Conservation (phyloP, 202 grass and related monocot species). For the Eragrostis tef region DNA sequence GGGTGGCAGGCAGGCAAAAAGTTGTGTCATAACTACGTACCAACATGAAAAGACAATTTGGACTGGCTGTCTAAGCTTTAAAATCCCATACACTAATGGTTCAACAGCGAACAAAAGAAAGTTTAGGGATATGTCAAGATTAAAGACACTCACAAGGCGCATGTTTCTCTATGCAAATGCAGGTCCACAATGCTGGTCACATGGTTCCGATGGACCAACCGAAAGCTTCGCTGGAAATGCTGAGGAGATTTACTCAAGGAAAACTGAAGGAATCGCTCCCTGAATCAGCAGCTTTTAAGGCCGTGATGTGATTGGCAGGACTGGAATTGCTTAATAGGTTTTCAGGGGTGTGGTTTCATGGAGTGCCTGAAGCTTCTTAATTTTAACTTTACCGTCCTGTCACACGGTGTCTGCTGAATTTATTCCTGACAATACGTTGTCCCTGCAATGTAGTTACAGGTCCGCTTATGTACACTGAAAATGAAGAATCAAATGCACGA, state of each 20-base stretch:
- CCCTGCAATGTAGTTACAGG: conserved; percentile 31
- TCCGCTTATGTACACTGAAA: conserved; percentile 14
- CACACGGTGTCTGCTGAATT: conserved; percentile 7
- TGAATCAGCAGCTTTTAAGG: not conserved
- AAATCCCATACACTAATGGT: not conserved
- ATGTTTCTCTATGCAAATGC: conserved; percentile 30
- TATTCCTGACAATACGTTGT: conserved; percentile 32
- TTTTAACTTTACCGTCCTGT: not conserved
- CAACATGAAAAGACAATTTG: conserved; percentile 3
- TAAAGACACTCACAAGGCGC: conserved; percentile 11
- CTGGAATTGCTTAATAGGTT: not conserved
- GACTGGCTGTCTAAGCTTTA: conserved; percentile 22
- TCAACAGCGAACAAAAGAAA: not conserved
- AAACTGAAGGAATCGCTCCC: conserved; percentile 54
- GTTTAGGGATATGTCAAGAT: not conserved
- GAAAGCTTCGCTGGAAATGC: conserved; percentile 81
- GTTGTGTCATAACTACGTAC: not conserved
- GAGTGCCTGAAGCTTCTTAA: conserved; percentile 7
- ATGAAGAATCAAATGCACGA: conserved; percentile 24
- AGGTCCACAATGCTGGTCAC: conserved; percentile 86
- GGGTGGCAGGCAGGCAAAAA: too few relatives aligned
- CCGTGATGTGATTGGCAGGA: conserved; percentile 50
- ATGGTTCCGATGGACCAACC: conserved; percentile 97
- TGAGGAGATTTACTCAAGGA: conserved; percentile 70
- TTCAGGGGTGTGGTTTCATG: conserved; percentile 9